Base-by-base conservation (phyloP, 257 asterid species). In the Nicotiana obtusifolia region DNA sequence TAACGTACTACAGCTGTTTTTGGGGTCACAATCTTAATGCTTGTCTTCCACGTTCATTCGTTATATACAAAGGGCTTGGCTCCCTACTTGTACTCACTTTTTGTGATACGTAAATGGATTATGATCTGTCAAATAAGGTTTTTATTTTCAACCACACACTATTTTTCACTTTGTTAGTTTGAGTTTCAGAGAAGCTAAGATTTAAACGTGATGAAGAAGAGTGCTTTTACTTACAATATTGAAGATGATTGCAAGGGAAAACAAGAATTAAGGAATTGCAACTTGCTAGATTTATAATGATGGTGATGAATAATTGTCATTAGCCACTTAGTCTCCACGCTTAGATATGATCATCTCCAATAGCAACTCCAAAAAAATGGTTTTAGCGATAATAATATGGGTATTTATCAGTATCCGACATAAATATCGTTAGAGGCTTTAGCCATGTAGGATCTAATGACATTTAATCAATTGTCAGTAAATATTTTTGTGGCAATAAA, bases 1-100 rank as follows among this genome's bases (percentile, higher is more conserved):
- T 49, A 71, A 16, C 80, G 41, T 75, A 49, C 44, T 8, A 75
- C 80, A 75, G 80, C 80, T 75, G 62, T 75, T 75, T 73, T 49
- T 26, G 22, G 62, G 16, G 80, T 75, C 79, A 73, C 61, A 73
- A 47, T 73, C 41, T 73, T 73, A 73, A 47, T 73, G 61, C 49
- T 75, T 75, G 64, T 49, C 80, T 26, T 75, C 80, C 80, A 49
- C 62, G 80, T 49, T 75, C 62, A 30, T 30, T 75, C 26, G 80
- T 75, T 49, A 15, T 49, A 75, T 75, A 49, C 15, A 47, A 9
- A 49, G 17, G 52, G n/a, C 13, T 73, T 22, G 61, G 61, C 37
- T 73, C 61, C 78, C 78, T 73, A 73, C 15, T 37, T 71, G 49
- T 65, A 16, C 75, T 65, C 75, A 31, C 75, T 66, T 67, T 73